Evolutionary conservation across 352 stramenopile genomes (phyloP).

Genomic region (Pythium volutum): DNA sequence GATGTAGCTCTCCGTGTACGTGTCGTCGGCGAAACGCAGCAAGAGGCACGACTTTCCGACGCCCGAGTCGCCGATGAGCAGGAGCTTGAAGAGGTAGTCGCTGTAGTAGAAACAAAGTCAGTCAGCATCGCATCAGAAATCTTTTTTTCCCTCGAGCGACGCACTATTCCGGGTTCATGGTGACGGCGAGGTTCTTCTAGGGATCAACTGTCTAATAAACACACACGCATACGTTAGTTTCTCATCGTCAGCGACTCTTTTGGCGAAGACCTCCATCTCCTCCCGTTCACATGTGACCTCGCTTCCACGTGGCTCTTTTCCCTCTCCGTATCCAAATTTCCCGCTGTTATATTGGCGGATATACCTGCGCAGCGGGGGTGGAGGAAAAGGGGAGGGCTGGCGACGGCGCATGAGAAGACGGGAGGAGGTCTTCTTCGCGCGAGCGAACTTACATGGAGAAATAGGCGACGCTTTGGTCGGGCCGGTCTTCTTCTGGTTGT

Average conservation of each 20-base stretch:
- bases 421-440: not conserved
- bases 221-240: not conserved
- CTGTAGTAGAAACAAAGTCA: conserved; percentile 34
- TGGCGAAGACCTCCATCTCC: not conserved
- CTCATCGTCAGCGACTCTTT: not conserved
- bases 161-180: conserved; percentile 94
- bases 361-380: not conserved
- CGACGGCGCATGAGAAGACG: not conserved
- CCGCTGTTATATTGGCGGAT: not conserved
- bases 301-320: not conserved
- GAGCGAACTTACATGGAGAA: conserved; percentile 22
- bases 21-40: conserved; percentile 99
- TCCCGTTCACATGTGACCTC: not conserved
- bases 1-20: conserved; percentile 99
- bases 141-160: conserved; percentile 25
- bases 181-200: conserved; percentile 14
- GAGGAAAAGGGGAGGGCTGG: not conserved
- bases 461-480: conserved; percentile 25
- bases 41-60: conserved; percentile 99
- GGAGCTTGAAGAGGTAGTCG: conserved; percentile 99
- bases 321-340: not conserved
- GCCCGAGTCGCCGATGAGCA: conserved; percentile 97
- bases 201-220: conserved; percentile 12
- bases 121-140: not conserved
- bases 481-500: conserved; percentile 33